Base-by-base conservation (phyloP, 2,329 filamentous ascomycete species). In the Paraconiothyrium brasiliense region DNA sequence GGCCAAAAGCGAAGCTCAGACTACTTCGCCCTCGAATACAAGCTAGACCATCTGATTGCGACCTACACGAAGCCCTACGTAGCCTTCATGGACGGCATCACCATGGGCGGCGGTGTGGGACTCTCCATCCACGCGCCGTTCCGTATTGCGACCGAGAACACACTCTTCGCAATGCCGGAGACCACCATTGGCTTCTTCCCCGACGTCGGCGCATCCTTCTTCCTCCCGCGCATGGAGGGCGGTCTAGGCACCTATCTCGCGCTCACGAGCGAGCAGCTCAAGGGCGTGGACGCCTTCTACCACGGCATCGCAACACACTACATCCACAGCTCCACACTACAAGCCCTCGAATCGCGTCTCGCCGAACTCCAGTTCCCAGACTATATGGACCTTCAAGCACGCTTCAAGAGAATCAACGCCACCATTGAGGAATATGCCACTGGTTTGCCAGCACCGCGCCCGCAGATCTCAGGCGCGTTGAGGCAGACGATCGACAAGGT, bases 151-250 rank as follows among this genome's bases (percentile, higher is more conserved):
- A 99, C 95, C 2, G 95, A 99, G 81, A 91, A 90, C 76, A 99
- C 95, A 6, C 82, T 97, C 51, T 98, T 99, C 74, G 94, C 96
- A 70, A 99, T 99, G 95, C 95, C 95, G 34, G 95, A 99, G 83
- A 99, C 95, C 4, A 97, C 89, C 9, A 99, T 99, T 75, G 95
- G 95, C 43, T 97, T 98, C 85, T 99, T 99, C 85, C 95, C 96
- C 7, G 96, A 99, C 74, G 95, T 99, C 52, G 95, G 95, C 63
- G 96, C 91, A 35, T 96, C 92, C 11, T 99, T 98, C 84, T 98
- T 98, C 85, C 84, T 99, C 57, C 92, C 95, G 16, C 87, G 93
- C 65, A 89, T 99, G 84, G 89, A 96, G 71, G 95, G 95, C 54
- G 84, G 89, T 61, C 81, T 97, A 59, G 95, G 95, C 60, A 97